Evolutionary conservation across 768 basidiomycete genomes (phyloP).

Genomic region (Suillus alpinus): DNA sequence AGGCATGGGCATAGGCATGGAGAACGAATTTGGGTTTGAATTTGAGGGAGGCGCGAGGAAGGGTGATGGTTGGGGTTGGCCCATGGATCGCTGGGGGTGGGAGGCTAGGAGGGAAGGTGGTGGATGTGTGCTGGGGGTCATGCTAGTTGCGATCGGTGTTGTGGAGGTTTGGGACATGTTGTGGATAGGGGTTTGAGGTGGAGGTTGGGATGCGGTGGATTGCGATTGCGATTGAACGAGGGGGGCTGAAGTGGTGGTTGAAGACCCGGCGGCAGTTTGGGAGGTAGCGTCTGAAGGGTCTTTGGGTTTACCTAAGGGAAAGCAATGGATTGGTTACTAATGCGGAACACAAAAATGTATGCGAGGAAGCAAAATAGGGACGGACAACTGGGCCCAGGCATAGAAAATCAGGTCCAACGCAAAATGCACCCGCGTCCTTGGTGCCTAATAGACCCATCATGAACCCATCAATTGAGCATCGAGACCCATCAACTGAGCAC

Average conservation of each 20-base stretch:
- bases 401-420: background rate
- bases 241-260: slow-evolving; percentile 8
- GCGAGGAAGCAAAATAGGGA: background rate
- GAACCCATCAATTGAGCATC: background rate
- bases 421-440: background rate
- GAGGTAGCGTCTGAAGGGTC: slow-evolving; percentile 13
- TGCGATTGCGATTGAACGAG: slow-evolving; percentile 7
- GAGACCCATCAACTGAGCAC: no score
- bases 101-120: slow-evolving; percentile 25
- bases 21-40: background rate
- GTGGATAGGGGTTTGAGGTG: slow-evolving; percentile 19
- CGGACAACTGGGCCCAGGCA: background rate
- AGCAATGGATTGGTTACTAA: slow-evolving; percentile 9
- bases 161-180: slow-evolving; percentile 4
- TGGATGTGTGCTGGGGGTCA: slow-evolving; percentile 32
- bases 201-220: slow-evolving; percentile 4
- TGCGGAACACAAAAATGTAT: background rate
- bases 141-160: slow-evolving; percentile 19
- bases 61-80: slow-evolving; percentile 16
- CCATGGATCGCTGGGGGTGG: slow-evolving; percentile 2
- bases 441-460: background rate
- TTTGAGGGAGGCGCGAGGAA: slow-evolving; percentile 17
- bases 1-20: slow-evolving; percentile 1
- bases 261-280: slow-evolving; percentile 8
- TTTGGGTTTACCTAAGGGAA: slow-evolving; percentile 20